Evolutionary conservation across 2,329 filamentous ascomycete genomes (phyloP), one percentile per base, ranked within the genome.

Genomic region (Emydomyces testavorans): DNA sequence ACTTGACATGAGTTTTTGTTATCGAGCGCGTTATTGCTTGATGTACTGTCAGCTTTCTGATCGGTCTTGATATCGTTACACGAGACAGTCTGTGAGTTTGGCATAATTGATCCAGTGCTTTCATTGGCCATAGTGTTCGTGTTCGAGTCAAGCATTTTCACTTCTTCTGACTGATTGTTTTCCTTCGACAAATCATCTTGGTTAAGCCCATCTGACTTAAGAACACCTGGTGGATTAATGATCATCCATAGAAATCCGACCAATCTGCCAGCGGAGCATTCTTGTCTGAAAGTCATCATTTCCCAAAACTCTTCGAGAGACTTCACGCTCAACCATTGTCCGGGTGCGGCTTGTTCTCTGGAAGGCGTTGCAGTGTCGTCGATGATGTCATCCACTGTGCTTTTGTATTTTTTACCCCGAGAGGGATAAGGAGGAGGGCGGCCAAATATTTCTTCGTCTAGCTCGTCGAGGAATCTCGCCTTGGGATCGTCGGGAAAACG

Each of bases 291-390:
- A 0, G 89, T 83, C 90, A 98, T 96, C 76, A 94, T 84, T 53
- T 98, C 92, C 92, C 92, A 98, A 60, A 98, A 98, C 56, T 89
- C 81, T n/a, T 89, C 85, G 34, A 98, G 69, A 0, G 80, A 84
- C 61, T 76, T 82, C 20, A 95, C 80, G 51, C 83, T 88, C 61
- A 80, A 84, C 92, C 92, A 98, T 49, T 78, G 74, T 0, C 84
- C 44, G 6, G 24, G 15, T 10, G 35, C 16, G 15, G 26, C 35
- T 8, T 39, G 11, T 1, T 39, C 23, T 1, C 11, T 6, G 10
- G 35, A 31, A 15, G 44, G 32, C 7, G 10, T n/a, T 39, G 29
- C 44, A 15, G 24, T 46, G 31, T 39, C 36, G 11, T 46, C 44
- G 3, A 46, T 10, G 21, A 39, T 20, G 10, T 37, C 21, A 8